These are phyloP conservation scores for Chrysosporium queenslandicum DNA, from an alignment of 2,329 filamentous ascomycete genomes.

Conservation along the genomic window DNA sequence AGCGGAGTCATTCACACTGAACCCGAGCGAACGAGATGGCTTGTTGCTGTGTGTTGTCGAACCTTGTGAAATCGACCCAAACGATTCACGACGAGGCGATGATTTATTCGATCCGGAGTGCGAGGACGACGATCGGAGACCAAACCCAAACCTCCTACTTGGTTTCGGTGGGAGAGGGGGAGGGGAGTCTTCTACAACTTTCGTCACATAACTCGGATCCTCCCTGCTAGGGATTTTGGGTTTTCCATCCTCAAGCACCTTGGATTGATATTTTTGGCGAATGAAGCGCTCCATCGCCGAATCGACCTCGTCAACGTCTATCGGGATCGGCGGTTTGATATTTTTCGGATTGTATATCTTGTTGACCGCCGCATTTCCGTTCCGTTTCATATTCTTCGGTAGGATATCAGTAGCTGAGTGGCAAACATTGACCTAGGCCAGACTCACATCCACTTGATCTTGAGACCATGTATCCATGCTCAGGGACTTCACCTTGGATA, in stretches of 20 bases:
- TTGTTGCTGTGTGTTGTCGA: conserved; percentile 46
- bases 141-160: conserved; percentile 52
- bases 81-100: conserved; percentile 15
- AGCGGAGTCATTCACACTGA: conserved; percentile 47
- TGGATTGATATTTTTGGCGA: conserved; percentile 78
- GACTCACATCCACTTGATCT: conserved; percentile 85
- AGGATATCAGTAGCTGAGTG: conserved; percentile 15
- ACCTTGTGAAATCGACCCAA: conserved; percentile 19
- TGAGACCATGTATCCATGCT: conserved; percentile 97
- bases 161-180: conserved; percentile 53
- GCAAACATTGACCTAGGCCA: background rate
- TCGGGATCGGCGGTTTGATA: conserved; percentile 69
- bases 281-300: conserved; percentile 94
- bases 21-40: conserved; percentile 46
- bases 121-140: conserved; percentile 58
- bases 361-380: conserved; percentile 80
- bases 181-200: conserved; percentile 45
- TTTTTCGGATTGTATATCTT: conserved; percentile 80
- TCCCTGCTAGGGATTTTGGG: conserved; percentile 41
- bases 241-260: conserved; percentile 41
- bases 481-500: conserved; percentile 96
- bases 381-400: conserved; percentile 77
- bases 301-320: conserved; percentile 87
- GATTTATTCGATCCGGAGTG: conserved; percentile 56
- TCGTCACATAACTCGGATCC: conserved; percentile 46